phyloP scores from a whole-genome alignment of 2,329 filamentous ascomycete species.

The Penicillium capsulatum region DNA sequence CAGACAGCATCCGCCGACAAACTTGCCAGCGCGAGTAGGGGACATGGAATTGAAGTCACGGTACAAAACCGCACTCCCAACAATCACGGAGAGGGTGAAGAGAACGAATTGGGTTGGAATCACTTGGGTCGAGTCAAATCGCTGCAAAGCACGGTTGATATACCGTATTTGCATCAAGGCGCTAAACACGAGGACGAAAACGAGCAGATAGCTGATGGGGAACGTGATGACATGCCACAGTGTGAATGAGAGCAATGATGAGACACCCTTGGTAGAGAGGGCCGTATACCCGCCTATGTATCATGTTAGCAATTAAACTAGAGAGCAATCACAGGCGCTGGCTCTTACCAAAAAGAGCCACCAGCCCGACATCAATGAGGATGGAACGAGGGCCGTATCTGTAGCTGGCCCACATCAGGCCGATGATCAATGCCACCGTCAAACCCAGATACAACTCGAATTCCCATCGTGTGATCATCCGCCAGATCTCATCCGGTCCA shows the following conservation, averaged over 20 bases:
- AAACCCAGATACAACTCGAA: conserved; percentile 88
- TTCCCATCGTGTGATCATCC: conserved; percentile 77
- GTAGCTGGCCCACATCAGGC: conserved; percentile 76
- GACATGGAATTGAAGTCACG: conserved; percentile 88
- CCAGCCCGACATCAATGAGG: conserved; percentile 85
- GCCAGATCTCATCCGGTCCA: conserved; percentile 84
- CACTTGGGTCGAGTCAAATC: conserved; percentile 95
- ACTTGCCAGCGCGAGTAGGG: conserved; percentile 69
- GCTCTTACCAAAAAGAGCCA: conserved; percentile 78
- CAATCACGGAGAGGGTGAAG: conserved; percentile 91
- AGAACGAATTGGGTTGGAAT: conserved; percentile 97
- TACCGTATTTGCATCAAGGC: conserved; percentile 97
- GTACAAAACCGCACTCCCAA: conserved; percentile 89
- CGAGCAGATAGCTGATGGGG: conserved; percentile 83
- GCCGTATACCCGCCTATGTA: conserved; percentile 86
- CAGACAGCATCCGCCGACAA: conserved; percentile 81
- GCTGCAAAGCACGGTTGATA: conserved; percentile 82
- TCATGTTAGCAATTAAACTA: conserved; percentile 13
- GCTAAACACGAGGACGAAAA: conserved; percentile 72
- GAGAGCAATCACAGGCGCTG: not conserved
- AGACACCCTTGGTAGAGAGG: conserved; percentile 91
- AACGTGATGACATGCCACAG: conserved; percentile 86
- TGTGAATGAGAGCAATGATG: conserved; percentile 87
- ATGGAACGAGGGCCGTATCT: conserved; percentile 82
- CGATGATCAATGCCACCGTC: conserved; percentile 66